Evolutionary conservation across 306 rosid species (phyloP).

Genomic region (Mucuna pruriens): DNA sequence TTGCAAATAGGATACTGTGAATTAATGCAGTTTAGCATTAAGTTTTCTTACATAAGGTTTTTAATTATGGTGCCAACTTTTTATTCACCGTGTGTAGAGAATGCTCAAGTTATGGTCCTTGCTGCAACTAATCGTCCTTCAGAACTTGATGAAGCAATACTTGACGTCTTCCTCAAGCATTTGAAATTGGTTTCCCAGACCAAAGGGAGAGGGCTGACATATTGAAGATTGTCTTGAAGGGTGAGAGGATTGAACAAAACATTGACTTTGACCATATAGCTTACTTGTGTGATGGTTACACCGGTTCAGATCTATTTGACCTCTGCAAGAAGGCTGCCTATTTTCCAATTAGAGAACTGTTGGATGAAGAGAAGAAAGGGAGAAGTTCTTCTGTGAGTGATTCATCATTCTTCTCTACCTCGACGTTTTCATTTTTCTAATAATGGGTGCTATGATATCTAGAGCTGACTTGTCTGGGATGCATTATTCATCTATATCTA

Average conservation of each 20-base stretch:
- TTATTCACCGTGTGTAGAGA: conserved; percentile 53
- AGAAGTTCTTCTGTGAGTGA: conserved; percentile 67
- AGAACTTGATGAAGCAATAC: conserved; percentile 97
- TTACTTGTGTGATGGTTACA: conserved; percentile 72
- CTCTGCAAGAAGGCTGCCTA: conserved; percentile 98
- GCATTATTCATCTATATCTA: neutral
- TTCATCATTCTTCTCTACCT: conserved; percentile 19
- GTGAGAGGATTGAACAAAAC: conserved; percentile 62
- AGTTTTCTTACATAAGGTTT: neutral
- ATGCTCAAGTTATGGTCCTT: conserved; percentile 94
- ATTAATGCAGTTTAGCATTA: neutral
- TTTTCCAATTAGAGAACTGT: conserved; percentile 78
- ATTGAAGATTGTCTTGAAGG: conserved; percentile 78
- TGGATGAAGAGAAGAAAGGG: conserved; percentile 76
- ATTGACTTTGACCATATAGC: conserved; percentile 64
- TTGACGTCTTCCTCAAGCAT: conserved; percentile 95
- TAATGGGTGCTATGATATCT: neutral
- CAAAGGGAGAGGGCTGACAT: conserved; percentile 78
- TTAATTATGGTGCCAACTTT: neutral
- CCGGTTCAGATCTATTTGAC: conserved; percentile 94
- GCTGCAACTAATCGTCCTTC: conserved; percentile 98
- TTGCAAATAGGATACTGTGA: conserved; percentile 3
- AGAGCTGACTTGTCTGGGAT: neutral
- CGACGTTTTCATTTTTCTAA: neutral
- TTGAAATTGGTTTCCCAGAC: conserved; percentile 87